Conservation (phyloP, 2,329 filamentous ascomycete species). For the Monosporascus sp. region DNA sequence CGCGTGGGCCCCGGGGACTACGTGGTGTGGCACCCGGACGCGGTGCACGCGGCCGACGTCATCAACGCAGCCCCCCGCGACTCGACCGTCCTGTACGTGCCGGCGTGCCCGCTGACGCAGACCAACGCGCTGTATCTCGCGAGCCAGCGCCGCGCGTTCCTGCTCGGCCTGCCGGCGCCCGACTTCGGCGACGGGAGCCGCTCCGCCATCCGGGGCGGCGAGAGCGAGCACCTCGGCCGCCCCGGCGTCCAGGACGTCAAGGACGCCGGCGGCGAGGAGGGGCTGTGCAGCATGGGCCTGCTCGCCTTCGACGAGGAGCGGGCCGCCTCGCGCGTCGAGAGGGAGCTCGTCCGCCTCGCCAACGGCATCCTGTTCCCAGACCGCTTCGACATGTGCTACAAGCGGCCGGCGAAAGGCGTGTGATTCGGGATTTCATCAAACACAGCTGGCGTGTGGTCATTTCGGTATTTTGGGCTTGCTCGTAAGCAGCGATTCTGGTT, state of each 20-base stretch:
- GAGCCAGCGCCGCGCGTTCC: conserved; percentile 65
- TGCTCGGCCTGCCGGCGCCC: conserved; percentile 59
- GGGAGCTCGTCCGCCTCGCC: conserved; percentile 17
- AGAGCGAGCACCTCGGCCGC: conserved; percentile 48
- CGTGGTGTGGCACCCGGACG: conserved; percentile 78
- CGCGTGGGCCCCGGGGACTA: conserved; percentile 67
- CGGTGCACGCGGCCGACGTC: conserved; percentile 76
- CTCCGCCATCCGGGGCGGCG: conserved; percentile 40
- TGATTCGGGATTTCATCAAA: no score
- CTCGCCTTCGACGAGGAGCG: conserved; percentile 25
- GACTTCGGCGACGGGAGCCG: conserved; percentile 62
- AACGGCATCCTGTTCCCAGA: conserved; percentile 25
- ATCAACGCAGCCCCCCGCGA: conserved; percentile 64
- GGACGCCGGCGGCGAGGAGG: conserved; percentile 28
- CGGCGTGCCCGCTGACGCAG: conserved; percentile 74
- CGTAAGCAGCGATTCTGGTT: no score
- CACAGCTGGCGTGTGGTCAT: no score
- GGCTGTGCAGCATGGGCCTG: conserved; percentile 40
- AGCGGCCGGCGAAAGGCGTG: neutral
- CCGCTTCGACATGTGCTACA: conserved; percentile 12
- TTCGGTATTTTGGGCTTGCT: no score
- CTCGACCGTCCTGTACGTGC: conserved; percentile 81
- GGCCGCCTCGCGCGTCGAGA: conserved; percentile 6
- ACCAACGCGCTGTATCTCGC: conserved; percentile 68
- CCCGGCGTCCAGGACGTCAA: conserved; percentile 37